Evolutionary conservation across 768 basidiomycete genomes (phyloP), one percentile per base, ranked within the genome.

Genomic region (Collybia nuda): DNA sequence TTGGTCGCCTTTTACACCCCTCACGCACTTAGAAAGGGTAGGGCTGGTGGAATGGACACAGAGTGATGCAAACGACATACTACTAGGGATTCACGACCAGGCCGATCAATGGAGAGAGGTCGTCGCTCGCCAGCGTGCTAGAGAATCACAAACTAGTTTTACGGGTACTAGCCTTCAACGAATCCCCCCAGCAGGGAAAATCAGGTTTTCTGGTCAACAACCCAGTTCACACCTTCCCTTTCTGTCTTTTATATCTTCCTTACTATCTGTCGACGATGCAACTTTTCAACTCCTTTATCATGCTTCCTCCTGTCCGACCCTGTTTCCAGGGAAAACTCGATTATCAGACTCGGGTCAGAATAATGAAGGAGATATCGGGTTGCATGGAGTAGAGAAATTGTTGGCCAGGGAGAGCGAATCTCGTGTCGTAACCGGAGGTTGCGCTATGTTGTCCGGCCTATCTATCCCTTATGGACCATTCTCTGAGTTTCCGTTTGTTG

Each of bases 211-310:
- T 26, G 19, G 3, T 18, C 29, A n/a, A 1, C 66, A 71, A 39
- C 64, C 67, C 12, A 66, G 61, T 29, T 62, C 69, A 26, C 66
- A 62, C 28, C 57, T 74, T 14, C 71, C 72, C 8, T 53, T 76
- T 8, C 57, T 76, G 3, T 71, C 71, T 0, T 66, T 72, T 53
- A 62, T 74, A 46, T 43, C 68, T 6, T 64, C 65, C 7, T 46
- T 73, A n/a, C 60, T 75, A 32, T 55, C 64, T 21, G 48, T 73
- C 22, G 74, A 76, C 50, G 69, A 71, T 18, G 62, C 69, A 6
- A 73, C 69, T 1, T 46, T 71, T 4, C 67, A 69, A 40, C 67
- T 74, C 21, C 60, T 76, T 35, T 62, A 67, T 5, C 63, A 66
- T 18, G 54, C 69, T 5, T 54, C 67, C 6, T 51, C 56, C 8